A percentile compares a stretch with the other conserved stretches of the same genome.
Conservation (phyloP, 495 filamentous ascomycete genomes). For the Podospora anserina region DNA sequence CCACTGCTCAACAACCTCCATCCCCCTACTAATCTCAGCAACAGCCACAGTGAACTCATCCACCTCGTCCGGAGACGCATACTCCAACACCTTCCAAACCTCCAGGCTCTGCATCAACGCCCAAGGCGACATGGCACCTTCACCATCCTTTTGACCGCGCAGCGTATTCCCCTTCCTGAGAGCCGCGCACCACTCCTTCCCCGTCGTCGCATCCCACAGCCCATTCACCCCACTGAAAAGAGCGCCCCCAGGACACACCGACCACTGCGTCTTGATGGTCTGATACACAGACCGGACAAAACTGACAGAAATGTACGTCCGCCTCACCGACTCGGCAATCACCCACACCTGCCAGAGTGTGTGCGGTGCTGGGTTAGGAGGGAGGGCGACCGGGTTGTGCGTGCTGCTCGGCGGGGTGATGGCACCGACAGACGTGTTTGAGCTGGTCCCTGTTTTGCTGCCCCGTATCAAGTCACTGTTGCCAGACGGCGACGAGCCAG, state of each 20-base stretch:
- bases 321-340: constrained; percentile 35
- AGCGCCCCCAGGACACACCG: constrained; percentile 31
- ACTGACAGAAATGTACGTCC: constrained; percentile 29
- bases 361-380: constrained; percentile 26
- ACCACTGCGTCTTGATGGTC: constrained; percentile 34
- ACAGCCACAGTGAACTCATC: constrained; percentile 29
- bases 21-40: constrained; percentile 25
- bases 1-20: constrained; percentile 31
- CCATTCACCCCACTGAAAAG: constrained; percentile 31
- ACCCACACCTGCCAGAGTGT: constrained; percentile 38
- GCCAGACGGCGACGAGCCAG: not conserved
- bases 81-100: constrained; percentile 20
- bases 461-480: not conserved
- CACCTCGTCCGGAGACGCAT: constrained; percentile 21
- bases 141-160: constrained; percentile 9
- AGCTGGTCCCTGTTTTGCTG: not conserved
- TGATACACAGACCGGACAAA: constrained; percentile 29
- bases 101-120: constrained; percentile 21
- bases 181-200: constrained; percentile 25
- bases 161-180: not conserved
- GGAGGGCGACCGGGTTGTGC: constrained; percentile 21
- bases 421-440: not conserved
- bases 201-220: constrained; percentile 37
- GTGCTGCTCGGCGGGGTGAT: constrained; percentile 7
- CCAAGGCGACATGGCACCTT: constrained; percentile 7